These are phyloP conservation scores for Macroventuria anomochaeta DNA, from an alignment of 2,329 filamentous ascomycete species.

Conservation along the genomic window DNA sequence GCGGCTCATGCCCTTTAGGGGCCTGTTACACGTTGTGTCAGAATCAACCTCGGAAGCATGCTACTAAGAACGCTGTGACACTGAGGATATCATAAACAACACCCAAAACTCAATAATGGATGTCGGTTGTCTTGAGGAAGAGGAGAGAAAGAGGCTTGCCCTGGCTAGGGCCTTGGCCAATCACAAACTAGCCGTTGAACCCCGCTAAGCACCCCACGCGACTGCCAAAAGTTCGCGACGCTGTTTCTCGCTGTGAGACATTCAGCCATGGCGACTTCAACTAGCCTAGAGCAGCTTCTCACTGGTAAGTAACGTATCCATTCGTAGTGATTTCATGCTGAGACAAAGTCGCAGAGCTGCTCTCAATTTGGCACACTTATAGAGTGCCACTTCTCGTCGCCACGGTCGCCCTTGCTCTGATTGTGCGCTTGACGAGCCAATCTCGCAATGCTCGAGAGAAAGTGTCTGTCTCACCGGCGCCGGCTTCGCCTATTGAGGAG, in stretches of 20 bases:
- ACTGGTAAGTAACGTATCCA: slow-evolving; percentile 1
- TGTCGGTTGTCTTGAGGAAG: too few relatives aligned
- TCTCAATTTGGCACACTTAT: slow-evolving; percentile 48
- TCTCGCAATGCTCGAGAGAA: slow-evolving; percentile 38
- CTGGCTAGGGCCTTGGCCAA: neutral
- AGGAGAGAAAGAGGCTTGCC: neutral
- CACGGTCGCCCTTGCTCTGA: slow-evolving; percentile 34
- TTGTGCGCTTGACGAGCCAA: slow-evolving; percentile 40
- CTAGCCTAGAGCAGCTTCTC: slow-evolving; percentile 12
- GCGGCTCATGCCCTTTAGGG: too few relatives aligned
- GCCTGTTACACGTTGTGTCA: too few relatives aligned
- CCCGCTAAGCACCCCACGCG: slow-evolving; percentile 19
- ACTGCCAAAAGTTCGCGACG: slow-evolving; percentile 17
- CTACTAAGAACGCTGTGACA: too few relatives aligned
- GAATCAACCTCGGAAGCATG: too few relatives aligned
- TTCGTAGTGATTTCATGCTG: neutral
- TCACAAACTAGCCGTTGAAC: slow-evolving; percentile 6
- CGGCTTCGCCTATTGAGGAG: slow-evolving; percentile 42
- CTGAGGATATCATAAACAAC: too few relatives aligned
- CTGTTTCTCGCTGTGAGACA: neutral
- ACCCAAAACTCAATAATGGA: too few relatives aligned
- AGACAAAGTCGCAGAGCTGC: slow-evolving; percentile 32
- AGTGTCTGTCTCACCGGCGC: slow-evolving; percentile 37
- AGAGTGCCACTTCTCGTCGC: slow-evolving; percentile 44
- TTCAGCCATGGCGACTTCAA: slow-evolving; percentile 13